Evolutionary conservation across 768 basidiomycete genomes (phyloP), one percentile per base, ranked within the genome.

Genomic region (Psilocybe cyanescens): DNA sequence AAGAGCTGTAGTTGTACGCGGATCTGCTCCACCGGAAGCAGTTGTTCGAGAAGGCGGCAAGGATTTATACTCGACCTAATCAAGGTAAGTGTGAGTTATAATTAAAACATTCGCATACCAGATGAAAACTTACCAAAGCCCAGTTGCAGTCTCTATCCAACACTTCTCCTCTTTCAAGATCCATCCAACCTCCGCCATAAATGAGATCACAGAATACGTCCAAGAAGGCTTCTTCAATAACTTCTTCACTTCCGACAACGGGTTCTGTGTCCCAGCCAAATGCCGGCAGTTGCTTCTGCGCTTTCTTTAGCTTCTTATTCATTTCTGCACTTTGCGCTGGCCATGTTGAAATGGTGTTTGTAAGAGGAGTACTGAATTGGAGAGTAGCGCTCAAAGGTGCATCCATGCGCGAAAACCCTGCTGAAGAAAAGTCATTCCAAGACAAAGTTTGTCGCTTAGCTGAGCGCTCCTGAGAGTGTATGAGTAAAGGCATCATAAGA

Each of bases 201-300:
- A 94, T 76, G 39, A 94, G 75, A 71, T 93, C 91, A 65, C 90
- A 91, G 68, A 92, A 94, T 14, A 92, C 91, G 60, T 92, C 94
- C 30, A 98, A 69, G 72, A 99, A 98, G 1, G 90, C 84, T 73
- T 95, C 94, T 71, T 99, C 97, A 45, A 99, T 81, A 57, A 94
- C 82, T 68, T 92, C 92, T 66, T 94, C 91, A 8, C 77, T 75
- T 4, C 91, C 93, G 61, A 88, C 76, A 17, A 92, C 86, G 0
- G 95, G 92, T 45, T 89, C 89, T 0, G 93, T 97, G 69, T 97
- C 94, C 92, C 95, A 97, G 0, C 93, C 90, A 70, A 99, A 99
- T 1, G 89, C 78, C 1, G 94, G 94, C 24, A 97, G 79, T 1
- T 83, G 76, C 71, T 90, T 91, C 68, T 94, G 90, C 3, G 87